Evolutionary conservation across 805 yeast genomes (phyloP), one percentile per base, ranked within the genome.

Genomic region (Metschnikowia bowlesiae): DNA sequence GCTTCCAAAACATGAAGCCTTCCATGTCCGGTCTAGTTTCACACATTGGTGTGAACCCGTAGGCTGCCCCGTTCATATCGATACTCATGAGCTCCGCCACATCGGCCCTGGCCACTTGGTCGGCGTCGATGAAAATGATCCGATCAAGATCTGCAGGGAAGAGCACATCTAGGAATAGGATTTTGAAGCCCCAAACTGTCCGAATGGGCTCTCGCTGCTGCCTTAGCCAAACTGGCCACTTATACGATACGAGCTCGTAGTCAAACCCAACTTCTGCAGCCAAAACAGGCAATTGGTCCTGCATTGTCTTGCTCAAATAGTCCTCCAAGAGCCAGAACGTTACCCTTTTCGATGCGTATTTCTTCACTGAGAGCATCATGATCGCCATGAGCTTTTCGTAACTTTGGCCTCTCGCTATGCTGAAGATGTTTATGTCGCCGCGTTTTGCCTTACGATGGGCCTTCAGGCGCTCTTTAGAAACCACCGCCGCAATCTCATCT

Each of bases 141-240:
- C 84, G 84, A 2, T 82, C 80, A 22, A 92, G 73, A 48, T 80
- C 80, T 55, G 79, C 84, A 1, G 98, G 98, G 64, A 92, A 89
- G 44, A 94, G 62, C 0, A 87, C 91, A 68, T 92, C 99, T 54
- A 90, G 68, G 59, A 92, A 89, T 46, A 92, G 68, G 34, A 91
- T 84, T 65, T 92, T 92, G 63, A 86, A 88, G 4, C 94, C 96
- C 90, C 96, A 88, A 46, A 89, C 81, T 2, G 84, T 82, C 53
- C 97, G 75, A 61, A 85, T 90, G 60, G 81, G 81, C 56, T 86
- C 92, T 35, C 84, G 66, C 67, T 92, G 98, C 2, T 77, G 76
- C 45, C 91, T 77, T 18, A 92, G 71, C 96, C 97, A 92, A 8
- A 73, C 65, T 11, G 99, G 99, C 99, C 99, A 92, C 54, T 86